phyloP scores from a whole-genome alignment of 2,329 filamentous ascomycete species.

The Epichloe amarillans region DNA sequence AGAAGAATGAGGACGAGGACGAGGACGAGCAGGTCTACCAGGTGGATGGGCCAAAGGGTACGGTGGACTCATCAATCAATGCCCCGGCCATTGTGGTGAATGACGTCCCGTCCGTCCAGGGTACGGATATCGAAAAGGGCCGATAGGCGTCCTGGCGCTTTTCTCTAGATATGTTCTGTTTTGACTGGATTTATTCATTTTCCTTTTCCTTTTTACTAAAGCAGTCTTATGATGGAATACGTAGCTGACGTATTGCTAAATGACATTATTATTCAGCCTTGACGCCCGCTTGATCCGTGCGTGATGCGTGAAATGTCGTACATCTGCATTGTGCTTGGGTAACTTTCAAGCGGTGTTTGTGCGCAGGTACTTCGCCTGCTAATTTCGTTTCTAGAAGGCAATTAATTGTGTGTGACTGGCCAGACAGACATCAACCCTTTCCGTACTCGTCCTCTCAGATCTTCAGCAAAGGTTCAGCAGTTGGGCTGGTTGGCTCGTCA shows the following conservation, averaged over 20 bases:
- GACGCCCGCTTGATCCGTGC: neutral
- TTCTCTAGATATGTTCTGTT: neutral
- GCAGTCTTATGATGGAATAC: neutral
- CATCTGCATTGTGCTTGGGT: no score
- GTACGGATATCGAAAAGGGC: neutral
- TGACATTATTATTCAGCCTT: neutral
- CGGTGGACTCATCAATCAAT: neutral
- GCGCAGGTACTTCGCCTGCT: no score
- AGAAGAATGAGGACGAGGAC: neutral
- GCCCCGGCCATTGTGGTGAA: neutral
- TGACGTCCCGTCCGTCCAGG: neutral
- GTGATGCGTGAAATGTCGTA: neutral
- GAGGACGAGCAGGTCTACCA: neutral
- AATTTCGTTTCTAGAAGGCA: no score
- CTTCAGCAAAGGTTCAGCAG: no score
- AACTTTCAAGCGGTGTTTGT: no score
- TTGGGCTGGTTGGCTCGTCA: no score
- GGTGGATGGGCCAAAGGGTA: neutral
- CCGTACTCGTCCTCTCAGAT: no score
- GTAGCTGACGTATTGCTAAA: neutral
- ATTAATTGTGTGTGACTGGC: no score
- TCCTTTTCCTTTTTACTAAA: neutral
- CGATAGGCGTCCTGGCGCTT: neutral
- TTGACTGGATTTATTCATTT: neutral
- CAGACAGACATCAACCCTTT: no score